These are phyloP conservation scores for Circinella umbellata DNA, from an alignment of 371 early-diverging fungal genomes.

Conservation along the genomic window DNA sequence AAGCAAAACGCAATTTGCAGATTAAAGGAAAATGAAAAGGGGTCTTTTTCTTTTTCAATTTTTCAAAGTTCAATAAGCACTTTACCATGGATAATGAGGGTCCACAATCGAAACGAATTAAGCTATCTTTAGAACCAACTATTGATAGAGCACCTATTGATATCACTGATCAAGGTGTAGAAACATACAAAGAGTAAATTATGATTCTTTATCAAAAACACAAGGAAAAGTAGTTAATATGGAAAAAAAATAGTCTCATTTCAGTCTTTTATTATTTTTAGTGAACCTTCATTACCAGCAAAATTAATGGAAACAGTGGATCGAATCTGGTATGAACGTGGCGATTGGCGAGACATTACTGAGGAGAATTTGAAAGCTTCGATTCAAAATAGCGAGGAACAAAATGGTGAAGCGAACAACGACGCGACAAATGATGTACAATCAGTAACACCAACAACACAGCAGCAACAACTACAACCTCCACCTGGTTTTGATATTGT, in stretches of 20 bases:
- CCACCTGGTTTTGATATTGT: constrained; percentile 43
- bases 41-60: no score
- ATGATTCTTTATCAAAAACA: background rate
- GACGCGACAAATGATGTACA: constrained; percentile 10
- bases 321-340: constrained; percentile 58
- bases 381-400: constrained; percentile 20
- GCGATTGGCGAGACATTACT: constrained; percentile 58
- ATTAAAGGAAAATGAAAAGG: no score
- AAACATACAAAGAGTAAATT: constrained; percentile 57
- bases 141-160: constrained; percentile 55
- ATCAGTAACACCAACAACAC: constrained; percentile 13
- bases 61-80: background rate
- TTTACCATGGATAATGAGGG: background rate
- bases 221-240: background rate
- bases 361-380: constrained; percentile 45
- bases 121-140: constrained; percentile 58
- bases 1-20: no score
- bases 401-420: constrained; percentile 12
- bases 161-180: constrained; percentile 60
- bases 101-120: constrained; percentile 50
- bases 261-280: constrained; percentile 18
- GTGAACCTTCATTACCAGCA: constrained; percentile 59
- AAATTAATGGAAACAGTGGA: constrained; percentile 62
- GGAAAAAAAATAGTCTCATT: background rate
- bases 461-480: background rate